Conservation (phyloP, 1,284 basidiomycete genomes). For the Apiotrichum mycotoxinovorans region DNA sequence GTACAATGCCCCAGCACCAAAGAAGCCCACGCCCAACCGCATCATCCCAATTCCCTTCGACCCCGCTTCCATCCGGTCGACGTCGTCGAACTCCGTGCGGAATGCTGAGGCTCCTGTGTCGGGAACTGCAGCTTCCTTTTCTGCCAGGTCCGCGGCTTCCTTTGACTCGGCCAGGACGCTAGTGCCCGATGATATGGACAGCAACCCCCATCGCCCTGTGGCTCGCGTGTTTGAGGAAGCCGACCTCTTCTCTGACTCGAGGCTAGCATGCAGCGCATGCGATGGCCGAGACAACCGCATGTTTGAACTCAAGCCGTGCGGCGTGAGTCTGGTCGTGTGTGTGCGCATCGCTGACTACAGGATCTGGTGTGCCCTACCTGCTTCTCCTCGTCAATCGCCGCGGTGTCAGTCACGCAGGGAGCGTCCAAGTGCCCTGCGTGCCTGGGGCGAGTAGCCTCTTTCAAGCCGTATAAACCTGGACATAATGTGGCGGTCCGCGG, state of each 20-base stretch:
- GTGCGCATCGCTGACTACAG: constrained; percentile 10
- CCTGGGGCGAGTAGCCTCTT: constrained; percentile 23
- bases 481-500: constrained; percentile 1
- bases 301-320: constrained; percentile 31
- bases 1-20: not conserved
- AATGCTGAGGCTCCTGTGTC: not conserved
- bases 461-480: constrained; percentile 14
- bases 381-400: constrained; percentile 37
- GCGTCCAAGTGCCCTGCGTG: constrained; percentile 36
- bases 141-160: not conserved
- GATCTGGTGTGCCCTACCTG: constrained; percentile 37
- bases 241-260: not conserved
- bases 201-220: not conserved
- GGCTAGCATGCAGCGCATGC: constrained; percentile 21
- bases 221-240: not conserved
- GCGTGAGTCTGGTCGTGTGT: constrained; percentile 19
- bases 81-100: not conserved
- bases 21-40: not conserved
- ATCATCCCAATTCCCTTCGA: not conserved
- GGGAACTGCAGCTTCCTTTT: not conserved
- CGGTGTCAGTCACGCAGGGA: constrained; percentile 32
- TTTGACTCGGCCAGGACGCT: not conserved
- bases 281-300: constrained; percentile 13
- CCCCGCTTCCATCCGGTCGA: not conserved
- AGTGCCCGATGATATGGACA: not conserved